Conservation (phyloP, 1,284 basidiomycete genomes). For the Cryptococcus jaspeensis region DNA sequence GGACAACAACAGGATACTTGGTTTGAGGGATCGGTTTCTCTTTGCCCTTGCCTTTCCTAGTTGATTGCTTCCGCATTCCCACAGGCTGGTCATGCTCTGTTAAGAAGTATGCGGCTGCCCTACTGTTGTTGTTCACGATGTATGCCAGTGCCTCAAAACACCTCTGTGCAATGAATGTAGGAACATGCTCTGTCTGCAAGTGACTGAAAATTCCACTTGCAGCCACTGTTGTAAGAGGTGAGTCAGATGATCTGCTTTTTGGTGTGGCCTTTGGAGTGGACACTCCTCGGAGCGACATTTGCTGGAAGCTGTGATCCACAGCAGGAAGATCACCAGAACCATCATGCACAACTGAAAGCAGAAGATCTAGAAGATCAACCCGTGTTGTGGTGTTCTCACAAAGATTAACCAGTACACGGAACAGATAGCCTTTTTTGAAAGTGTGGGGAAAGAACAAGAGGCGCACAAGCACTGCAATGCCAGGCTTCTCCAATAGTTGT, state of each 20-base stretch:
- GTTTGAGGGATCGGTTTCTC: constrained; percentile 76
- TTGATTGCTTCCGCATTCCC: constrained; percentile 64
- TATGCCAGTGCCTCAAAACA: constrained; percentile 84
- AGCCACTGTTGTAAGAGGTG: constrained; percentile 33
- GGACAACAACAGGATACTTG: constrained; percentile 83
- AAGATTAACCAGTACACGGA: constrained; percentile 88
- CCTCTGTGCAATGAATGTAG: constrained; percentile 86
- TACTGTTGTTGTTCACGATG: constrained; percentile 79
- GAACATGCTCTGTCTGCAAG: constrained; percentile 76
- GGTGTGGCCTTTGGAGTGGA: constrained; percentile 66
- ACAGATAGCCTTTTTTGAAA: constrained; percentile 76
- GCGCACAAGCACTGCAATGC: constrained; percentile 85
- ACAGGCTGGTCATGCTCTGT: constrained; percentile 85
- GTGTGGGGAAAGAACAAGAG: constrained; percentile 96
- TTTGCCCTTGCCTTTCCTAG: constrained; percentile 75
- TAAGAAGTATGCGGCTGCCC: constrained; percentile 85
- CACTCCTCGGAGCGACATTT: constrained; percentile 72
- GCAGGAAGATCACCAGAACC: constrained; percentile 87
- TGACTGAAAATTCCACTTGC: constrained; percentile 58
- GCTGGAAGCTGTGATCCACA: constrained; percentile 90
- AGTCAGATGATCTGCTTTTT: constrained; percentile 60
- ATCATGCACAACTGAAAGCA: constrained; percentile 90
- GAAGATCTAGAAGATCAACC: constrained; percentile 85
- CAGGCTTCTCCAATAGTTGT: constrained; percentile 86
- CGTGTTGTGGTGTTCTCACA: constrained; percentile 94